Base-by-base conservation (phyloP, 176 grass and related monocot species). In the Paspalum vaginatum region DNA sequence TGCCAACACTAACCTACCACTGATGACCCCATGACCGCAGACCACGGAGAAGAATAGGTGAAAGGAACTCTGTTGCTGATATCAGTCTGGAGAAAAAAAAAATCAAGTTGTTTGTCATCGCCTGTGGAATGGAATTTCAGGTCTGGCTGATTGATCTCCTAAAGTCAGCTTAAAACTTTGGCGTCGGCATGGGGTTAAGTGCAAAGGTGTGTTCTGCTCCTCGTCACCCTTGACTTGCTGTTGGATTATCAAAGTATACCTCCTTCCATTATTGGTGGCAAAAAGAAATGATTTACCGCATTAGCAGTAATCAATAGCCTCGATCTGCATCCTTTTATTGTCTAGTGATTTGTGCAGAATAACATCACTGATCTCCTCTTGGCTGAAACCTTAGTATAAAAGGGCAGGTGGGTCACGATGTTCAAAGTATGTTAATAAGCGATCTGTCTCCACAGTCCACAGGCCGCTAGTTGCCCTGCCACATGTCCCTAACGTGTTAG, bases 11-110 rank as follows among this genome's bases (percentile, higher is more conserved):
- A 81, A 77, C 87, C 57, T 50, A 89, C 82, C 72, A 39, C 72
- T 51, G 82, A 70, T 77, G 82, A 54, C 77, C 65, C 65, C 82
- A 63, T 77, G 71, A 32, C 57, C 72, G 46, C 70, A 89, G 77
- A 44, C n/a, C 62, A 51, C 62, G 43, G 47, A 76, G 41, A 89
- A 76, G 42, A 89, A 70, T 75, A 70, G 56, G 71, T 78, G 82
- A 81, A 81, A 85, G 77, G 56, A 81, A 61, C 64, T 76, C 50
- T 12, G 3, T 61, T 85, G 78, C 78, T 89, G 87, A 89, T 85
- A 76, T 81, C 82, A 89, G 42, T 37, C 26, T 22, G 57, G 37
- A 38, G 65, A 65, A 71, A 72, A 44, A 44, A 27, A 5, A 21
- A 62, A 44, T 72, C 78, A 15, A 4, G 18, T 59, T 41, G 65